Evolutionary conservation across 768 basidiomycete genomes (phyloP), one percentile per base, ranked within the genome.

Genomic region (Termitomyces sp.): DNA sequence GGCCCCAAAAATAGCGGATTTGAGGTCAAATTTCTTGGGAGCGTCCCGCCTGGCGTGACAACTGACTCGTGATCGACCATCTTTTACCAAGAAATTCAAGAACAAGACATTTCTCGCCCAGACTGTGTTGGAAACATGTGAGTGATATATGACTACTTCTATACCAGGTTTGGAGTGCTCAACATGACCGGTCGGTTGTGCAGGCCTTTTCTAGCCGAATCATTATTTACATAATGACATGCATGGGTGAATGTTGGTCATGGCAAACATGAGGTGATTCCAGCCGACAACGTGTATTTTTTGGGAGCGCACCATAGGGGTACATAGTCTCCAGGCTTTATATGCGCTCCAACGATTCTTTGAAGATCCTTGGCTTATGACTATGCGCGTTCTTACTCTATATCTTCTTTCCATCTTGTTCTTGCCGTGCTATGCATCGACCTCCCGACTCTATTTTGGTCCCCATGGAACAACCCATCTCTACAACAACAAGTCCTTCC

Each of bases 201-300:
- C 32, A 7, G 32, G 32, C 5, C 32, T 7, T 33, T 33, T 33
- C 32, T 33, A 33, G 8, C 23, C 32, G 32, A 32, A 32, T 32
- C 30, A 9, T 52, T 23, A 14, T 26, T 10, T 35, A 23, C 12
- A 1, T 50, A 35, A 35, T 26, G 4, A 52, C 16, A 23, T 23
- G 23, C 26, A 50, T 32, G 30, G 23, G 26, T 58, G 53, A 50
- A 43, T 52, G 14, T 26, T 43, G 35, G 32, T 51, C 20, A 13
- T 36, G 33, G 35, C 14, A 35, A 56, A 61, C 64, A 66, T 46
- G 64, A 66, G 63, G 62, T 52, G 46, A 38, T 35, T 20, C 16
- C 4, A 43, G n/a, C 36, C 50, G 40, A 61, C 30, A 51, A 54
- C 63, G 57, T 61, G 63, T 33, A n/a, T 49, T 56, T 5, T 49